Evolutionary conservation across 495 filamentous ascomycete species (phyloP), one percentile per base, ranked within the genome.

Genomic region (Darksidea phi): DNA sequence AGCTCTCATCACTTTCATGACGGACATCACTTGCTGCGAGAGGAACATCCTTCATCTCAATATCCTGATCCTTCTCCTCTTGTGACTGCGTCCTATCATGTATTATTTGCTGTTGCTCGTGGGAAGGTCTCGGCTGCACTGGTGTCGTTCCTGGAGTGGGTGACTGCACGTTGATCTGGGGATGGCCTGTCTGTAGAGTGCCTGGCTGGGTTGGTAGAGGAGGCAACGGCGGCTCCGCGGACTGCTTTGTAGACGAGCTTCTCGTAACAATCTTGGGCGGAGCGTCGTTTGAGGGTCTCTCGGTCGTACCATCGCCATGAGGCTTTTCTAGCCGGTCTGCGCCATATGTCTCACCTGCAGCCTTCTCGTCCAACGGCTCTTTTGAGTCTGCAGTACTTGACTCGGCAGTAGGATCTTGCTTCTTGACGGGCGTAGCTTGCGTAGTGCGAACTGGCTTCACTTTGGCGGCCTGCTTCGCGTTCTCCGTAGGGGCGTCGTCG

Each of bases 391-490:
- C 77, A 0, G 80, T 79, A 63, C 79, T 84, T 20, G 79, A 79
- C 60, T 83, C 79, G 6, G 76, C 75, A 8, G 77, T 78, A 17
- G 73, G 72, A 49, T 84, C 77, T 20, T 75, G 57, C 64, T 81
- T 84, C 62, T 81, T 77, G 28, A 70, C 34, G 15, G 79, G 79
- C 67, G 76, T 78, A 51, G 74, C 15, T 72, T 78, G 83, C 68
- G 77, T 83, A 68, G 70, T 84, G 67, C 74, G 80, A 72, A 60
- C 78, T 67, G 73, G 78, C 76, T 73, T 77, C 67, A 67, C 78
- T 75, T 77, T 81, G 67, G 71, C 77, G 66, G 82, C 83, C 69
- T 85, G 86, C 76, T 92, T 91, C 34, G 83, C 76, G 47, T 88
- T 84, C 21, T 88, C 72, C 41, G 77, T 67, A 43, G 78, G 70